Evolutionary conservation across 2,329 filamentous ascomycete genomes (phyloP), one percentile per base, ranked within the genome.

Genomic region (Colletotrichum trifolii): DNA sequence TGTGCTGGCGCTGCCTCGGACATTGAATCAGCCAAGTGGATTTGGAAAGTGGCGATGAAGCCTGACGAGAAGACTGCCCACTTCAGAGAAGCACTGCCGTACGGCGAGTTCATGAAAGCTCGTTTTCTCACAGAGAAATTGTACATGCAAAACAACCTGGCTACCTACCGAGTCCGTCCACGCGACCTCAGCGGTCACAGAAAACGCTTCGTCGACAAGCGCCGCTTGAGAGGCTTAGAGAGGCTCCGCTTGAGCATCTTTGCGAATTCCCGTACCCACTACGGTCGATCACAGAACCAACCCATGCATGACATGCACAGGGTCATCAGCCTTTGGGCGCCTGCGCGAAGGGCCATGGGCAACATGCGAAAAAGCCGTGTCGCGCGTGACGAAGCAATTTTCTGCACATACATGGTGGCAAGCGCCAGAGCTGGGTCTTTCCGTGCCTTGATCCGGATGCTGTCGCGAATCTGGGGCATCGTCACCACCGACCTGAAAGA

Each of bases 1-100:
- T 82, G 77, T 59, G 83, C 83, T 3, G 85, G 82, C 4, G 81
- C 83, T 13, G 76, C 78, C 8, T 73, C 76, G 3, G 78, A 84
- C 55, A 68, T 75, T 0, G 40, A 60, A 0, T 72, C 73, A 8
- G 77, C 74, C 7, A 77, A 76, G 56, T 60, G 58, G 25, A 69
- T 83, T 46, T 83, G 78, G 77, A 48, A 71, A 2, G 57, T 75
- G 54, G 76, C 81, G 67, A 58, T 56, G 42, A 53, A 61, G 8
- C 34, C 15, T 13, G 50, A 25, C 46, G 15, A 67, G 13, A 69
- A 71, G 4, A 34, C 78, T 53, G 72, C 71, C 60, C 49, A 68
- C 1, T 73, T 72, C 64, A 74, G 79, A 34, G 75, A 73, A 2
- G 71, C 74, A 2, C 68, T 70, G 17, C 73, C 75, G 3, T 83